phyloP scores from a whole-genome alignment of 805 yeast species.

The Torulaspora franciscae region DNA sequence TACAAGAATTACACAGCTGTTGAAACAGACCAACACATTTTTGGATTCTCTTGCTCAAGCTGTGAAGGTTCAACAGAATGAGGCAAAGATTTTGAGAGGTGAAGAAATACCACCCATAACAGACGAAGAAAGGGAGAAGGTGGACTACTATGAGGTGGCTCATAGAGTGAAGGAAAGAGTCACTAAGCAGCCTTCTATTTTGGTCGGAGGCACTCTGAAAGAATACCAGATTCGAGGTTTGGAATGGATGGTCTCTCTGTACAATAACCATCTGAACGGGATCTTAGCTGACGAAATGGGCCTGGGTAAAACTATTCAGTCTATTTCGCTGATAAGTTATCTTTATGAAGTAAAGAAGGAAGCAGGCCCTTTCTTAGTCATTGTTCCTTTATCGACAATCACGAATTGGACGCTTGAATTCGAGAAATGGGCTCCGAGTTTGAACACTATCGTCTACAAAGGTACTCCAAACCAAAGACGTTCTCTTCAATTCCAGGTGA shows the following conservation, averaged over 20 bases:
- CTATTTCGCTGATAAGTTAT: slow-evolving; percentile 71
- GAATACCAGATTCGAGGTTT: slow-evolving; percentile 88
- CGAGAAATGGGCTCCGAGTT: slow-evolving; percentile 83
- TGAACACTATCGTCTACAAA: slow-evolving; percentile 67
- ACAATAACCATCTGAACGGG: slow-evolving; percentile 92
- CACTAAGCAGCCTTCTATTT: slow-evolving; percentile 57
- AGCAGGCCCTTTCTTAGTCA: slow-evolving; percentile 67
- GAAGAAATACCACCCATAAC: slow-evolving; percentile 37
- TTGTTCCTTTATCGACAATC: slow-evolving; percentile 78
- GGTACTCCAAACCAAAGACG: slow-evolving; percentile 74
- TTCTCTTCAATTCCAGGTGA: slow-evolving; percentile 56
- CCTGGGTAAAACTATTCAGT: slow-evolving; percentile 87
- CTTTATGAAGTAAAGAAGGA: slow-evolving; percentile 61
- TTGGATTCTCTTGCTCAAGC: slow-evolving; percentile 75
- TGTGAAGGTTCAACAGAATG: slow-evolving; percentile 67
- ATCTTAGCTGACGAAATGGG: slow-evolving; percentile 99
- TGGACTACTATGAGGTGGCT: slow-evolving; percentile 79
- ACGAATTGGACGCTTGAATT: slow-evolving; percentile 84
- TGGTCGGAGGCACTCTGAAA: slow-evolving; percentile 74
- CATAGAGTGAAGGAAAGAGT: slow-evolving; percentile 67
- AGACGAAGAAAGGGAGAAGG: slow-evolving; percentile 57
- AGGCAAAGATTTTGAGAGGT: slow-evolving; percentile 32
- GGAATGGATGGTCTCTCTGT: slow-evolving; percentile 98
- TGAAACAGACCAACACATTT: slow-evolving; percentile 73
- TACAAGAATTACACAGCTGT: slow-evolving; percentile 77